Percentiles rank a stretch among this genome's conserved stretches.
phyloP scores from a whole-genome alignment of 306 rosid genomes.

The Quercus alba region DNA sequence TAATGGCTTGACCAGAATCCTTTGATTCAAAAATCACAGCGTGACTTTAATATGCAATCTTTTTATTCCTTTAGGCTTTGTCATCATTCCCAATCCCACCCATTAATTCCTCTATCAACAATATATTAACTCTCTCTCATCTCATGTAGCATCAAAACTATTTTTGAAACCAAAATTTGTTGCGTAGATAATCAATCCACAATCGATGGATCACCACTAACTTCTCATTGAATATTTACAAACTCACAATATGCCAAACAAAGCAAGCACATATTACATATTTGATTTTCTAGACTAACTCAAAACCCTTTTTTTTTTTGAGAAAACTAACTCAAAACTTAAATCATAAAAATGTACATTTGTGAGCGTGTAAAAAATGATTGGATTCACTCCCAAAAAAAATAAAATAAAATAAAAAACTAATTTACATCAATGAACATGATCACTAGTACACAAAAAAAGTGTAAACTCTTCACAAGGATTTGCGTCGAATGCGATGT shows the following conservation, averaged over 20 bases:
- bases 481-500: conserved; percentile 47
- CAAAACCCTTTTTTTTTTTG: not conserved
- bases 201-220: not conserved
- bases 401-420: conserved; percentile 7
- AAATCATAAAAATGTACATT: conserved; percentile 14
- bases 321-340: not conserved
- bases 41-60: not conserved
- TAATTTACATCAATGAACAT: conserved; percentile 14
- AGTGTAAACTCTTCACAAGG: conserved; percentile 46
- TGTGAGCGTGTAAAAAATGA: conserved; percentile 5
- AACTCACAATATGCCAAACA: not conserved
- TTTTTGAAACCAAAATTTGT: not conserved
- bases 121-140: too few species aligned
- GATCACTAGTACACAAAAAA: not conserved
- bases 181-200: not conserved
- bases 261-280: not conserved
- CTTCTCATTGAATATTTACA: not conserved
- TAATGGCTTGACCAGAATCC: not conserved
- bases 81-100: too few species aligned
- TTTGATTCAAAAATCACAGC: not conserved
- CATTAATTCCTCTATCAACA: too few species aligned
- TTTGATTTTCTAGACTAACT: not conserved
- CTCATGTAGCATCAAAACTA: too few species aligned
- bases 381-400: not conserved
- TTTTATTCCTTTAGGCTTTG: not conserved